Evolutionary conservation across 2,329 filamentous ascomycete species (phyloP).

Genomic region (Pseudocercospora eumusae): DNA sequence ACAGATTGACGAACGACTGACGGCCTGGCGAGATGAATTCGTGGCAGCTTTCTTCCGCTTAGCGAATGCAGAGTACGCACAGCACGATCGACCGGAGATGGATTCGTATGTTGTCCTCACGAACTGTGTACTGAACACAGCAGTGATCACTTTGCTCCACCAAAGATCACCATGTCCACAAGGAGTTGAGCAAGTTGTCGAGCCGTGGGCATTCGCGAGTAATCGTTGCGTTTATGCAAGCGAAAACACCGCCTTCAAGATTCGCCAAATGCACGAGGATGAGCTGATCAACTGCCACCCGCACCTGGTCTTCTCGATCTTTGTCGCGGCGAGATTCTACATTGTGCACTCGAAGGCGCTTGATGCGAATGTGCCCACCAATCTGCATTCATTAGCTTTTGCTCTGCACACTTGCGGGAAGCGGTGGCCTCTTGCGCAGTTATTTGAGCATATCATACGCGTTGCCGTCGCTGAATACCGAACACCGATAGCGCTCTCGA

Average conservation of each 20-base stretch:
- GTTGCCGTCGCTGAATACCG: constrained; percentile 35
- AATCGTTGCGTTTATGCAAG: constrained; percentile 36
- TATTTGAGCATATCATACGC: constrained; percentile 34
- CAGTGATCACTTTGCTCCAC: constrained; percentile 34
- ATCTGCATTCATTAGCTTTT: constrained; percentile 33
- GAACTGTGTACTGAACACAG: constrained; percentile 34
- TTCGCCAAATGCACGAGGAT: constrained; percentile 30
- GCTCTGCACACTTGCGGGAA: constrained; percentile 33
- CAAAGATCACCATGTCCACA: constrained; percentile 28
- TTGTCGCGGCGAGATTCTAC: constrained; percentile 35
- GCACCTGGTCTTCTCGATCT: constrained; percentile 33
- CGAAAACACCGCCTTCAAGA: constrained; percentile 32
- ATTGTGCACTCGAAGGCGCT: constrained; percentile 36
- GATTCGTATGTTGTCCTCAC: constrained; percentile 34
- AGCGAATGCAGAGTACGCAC: constrained; percentile 21
- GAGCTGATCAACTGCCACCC: constrained; percentile 33
- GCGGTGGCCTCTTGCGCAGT: constrained; percentile 32
- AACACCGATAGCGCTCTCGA: constrained; percentile 28
- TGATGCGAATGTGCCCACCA: constrained; percentile 30
- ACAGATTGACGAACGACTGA: constrained; percentile 32
- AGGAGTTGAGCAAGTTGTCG: constrained; percentile 29
- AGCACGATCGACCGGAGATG: constrained; percentile 28
- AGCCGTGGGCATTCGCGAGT: constrained; percentile 37
- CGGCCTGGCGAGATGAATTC: constrained; percentile 33
- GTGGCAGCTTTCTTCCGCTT: constrained; percentile 25